These are phyloP conservation scores for Starmera caribaea DNA, from an alignment of 805 yeast species.

Conservation along the genomic window DNA sequence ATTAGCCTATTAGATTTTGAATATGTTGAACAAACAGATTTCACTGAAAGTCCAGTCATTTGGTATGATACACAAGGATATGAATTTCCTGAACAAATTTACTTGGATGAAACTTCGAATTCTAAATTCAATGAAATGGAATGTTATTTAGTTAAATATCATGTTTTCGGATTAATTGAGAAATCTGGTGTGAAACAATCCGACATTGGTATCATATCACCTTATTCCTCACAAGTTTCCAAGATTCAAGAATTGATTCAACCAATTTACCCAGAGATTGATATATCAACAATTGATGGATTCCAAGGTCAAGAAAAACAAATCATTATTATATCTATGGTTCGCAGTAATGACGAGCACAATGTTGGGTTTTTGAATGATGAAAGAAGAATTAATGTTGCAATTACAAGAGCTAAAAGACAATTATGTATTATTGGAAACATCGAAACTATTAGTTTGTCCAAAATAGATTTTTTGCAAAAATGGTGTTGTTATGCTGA, in stretches of 20 bases:
- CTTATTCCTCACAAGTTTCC: conserved; percentile 82
- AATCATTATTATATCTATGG: conserved; percentile 68
- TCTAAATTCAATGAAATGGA: conserved; percentile 79
- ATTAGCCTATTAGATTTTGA: conserved; percentile 48
- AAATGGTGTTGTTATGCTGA: conserved; percentile 68
- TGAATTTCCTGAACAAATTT: conserved; percentile 50
- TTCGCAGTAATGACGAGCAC: conserved; percentile 61
- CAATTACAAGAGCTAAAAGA: conserved; percentile 82
- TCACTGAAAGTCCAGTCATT: conserved; percentile 44
- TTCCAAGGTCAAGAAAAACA: conserved; percentile 96
- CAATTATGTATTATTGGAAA: conserved; percentile 86
- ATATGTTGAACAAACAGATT: conserved; percentile 38
- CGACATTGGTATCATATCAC: conserved; percentile 79
- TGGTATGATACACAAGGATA: conserved; percentile 97
- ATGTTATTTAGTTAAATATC: conserved; percentile 47
- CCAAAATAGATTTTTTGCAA: conserved; percentile 36
- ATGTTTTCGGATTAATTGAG: conserved; percentile 40
- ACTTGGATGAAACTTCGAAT: conserved; percentile 24
- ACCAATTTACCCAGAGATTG: conserved; percentile 34
- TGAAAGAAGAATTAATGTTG: conserved; percentile 77
- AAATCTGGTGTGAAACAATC: conserved; percentile 40
- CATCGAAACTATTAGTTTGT: conserved; percentile 48
- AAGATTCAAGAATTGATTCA: conserved; percentile 39
- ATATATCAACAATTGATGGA: conserved; percentile 88
- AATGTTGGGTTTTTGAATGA: conserved; percentile 82